These are phyloP conservation scores for Allomyces macrogynus DNA, from an alignment of 192 early-diverging fungal genomes.

Conservation along the genomic window DNA sequence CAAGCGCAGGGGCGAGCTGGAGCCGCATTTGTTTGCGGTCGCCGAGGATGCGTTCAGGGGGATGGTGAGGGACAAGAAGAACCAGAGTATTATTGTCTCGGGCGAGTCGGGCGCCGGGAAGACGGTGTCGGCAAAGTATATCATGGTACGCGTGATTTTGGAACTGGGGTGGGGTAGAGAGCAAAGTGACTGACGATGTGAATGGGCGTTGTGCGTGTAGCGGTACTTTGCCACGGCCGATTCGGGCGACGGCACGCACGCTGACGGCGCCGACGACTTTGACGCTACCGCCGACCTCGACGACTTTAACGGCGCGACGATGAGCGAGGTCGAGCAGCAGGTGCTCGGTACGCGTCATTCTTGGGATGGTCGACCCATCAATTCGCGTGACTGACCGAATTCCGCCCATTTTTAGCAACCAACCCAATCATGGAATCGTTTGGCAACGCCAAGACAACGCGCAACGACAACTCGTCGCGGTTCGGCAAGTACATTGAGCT, in stretches of 20 bases:
- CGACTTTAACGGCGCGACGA: conserved; percentile 11
- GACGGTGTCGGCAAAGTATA: conserved; percentile 85
- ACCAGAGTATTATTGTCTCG: conserved; percentile 98
- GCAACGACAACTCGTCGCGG: conserved; percentile 95
- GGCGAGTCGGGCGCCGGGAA: conserved; percentile 97
- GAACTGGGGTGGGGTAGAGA: conserved; percentile 15
- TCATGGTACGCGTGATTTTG: conserved; percentile 77
- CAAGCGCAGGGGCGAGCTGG: conserved; percentile 73
- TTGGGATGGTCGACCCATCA: too few species aligned
- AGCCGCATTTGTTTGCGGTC: conserved; percentile 97
- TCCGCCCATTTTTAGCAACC: too few species aligned
- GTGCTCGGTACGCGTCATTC: conserved; percentile 45
- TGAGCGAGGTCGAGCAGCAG: conserved; percentile 60
- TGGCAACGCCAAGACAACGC: conserved; percentile 95
- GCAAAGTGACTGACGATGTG: too few species aligned
- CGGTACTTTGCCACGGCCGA: conserved; percentile 75
- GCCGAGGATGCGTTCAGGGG: conserved; percentile 92
- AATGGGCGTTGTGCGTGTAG: too few species aligned
- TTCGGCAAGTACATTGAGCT: conserved; percentile 99
- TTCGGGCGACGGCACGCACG: background rate
- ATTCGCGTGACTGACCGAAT: too few species aligned
- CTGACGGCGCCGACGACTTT: conserved; percentile 12
- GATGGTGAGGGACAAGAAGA: conserved; percentile 77
- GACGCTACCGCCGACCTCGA: conserved; percentile 14
- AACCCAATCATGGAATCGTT: conserved; percentile 99